Evolutionary conservation across 2,329 filamentous ascomycete species (phyloP).

Genomic region (Zymoseptoria crescenta): DNA sequence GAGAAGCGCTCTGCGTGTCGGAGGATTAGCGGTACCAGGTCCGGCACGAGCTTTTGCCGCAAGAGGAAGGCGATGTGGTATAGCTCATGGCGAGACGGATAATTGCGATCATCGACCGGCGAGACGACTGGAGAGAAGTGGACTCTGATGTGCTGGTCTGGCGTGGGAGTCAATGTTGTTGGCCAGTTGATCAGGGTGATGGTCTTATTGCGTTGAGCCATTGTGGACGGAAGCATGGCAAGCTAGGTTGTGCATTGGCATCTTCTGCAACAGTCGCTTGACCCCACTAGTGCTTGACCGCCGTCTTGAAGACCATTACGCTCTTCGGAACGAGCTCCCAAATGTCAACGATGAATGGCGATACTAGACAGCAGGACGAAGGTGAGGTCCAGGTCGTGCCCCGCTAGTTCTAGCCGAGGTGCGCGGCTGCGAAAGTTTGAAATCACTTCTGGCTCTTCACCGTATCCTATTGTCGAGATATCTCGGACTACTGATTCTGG

Average conservation of each 20-base stretch:
- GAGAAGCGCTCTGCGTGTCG: slow-evolving; percentile 2
- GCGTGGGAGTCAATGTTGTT: neutral
- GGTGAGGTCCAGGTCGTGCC: neutral
- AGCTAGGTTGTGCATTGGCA: neutral
- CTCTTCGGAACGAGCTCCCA: neutral
- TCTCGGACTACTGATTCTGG: no score
- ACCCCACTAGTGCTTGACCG: neutral
- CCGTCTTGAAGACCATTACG: neutral
- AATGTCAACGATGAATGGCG: neutral
- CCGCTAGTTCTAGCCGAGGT: no score
- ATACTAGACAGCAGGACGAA: neutral
- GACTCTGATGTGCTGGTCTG: neutral
- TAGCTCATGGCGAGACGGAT: neutral
- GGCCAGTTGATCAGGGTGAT: neutral
- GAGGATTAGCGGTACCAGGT: slow-evolving; percentile 7
- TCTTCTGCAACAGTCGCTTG: neutral
- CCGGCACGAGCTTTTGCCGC: slow-evolving; percentile 8
- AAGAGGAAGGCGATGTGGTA: slow-evolving; percentile 10
- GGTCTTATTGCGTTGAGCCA: neutral
- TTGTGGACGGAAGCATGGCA: neutral
- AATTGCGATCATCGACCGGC: neutral
- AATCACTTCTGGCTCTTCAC: no score
- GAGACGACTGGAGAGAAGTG: neutral
- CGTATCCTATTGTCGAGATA: no score
- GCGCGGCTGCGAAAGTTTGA: no score